Percentiles rank a stretch among this genome's conserved stretches.
Evolutionary conservation across 1,284 basidiomycete genomes (phyloP).

Genomic region (Fistulinella staudtii): DNA sequence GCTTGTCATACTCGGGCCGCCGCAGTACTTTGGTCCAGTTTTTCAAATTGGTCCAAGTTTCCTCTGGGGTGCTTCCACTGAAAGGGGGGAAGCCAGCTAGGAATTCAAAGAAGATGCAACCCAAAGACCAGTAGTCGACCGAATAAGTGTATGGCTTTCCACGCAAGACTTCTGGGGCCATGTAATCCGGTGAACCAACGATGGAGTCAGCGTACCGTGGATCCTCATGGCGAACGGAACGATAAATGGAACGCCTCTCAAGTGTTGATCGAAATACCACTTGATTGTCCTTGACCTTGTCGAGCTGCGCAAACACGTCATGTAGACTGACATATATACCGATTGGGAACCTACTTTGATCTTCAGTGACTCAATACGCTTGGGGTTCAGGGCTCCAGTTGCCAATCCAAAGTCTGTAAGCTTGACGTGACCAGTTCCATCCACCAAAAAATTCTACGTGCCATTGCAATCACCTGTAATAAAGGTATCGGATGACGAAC

Average conservation of each 20-base stretch:
- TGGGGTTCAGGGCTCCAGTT: conserved; percentile 93
- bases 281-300: conserved; percentile 94
- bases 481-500: conserved; percentile 38
- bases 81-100: conserved; percentile 98
- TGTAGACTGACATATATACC: background rate
- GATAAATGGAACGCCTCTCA: conserved; percentile 93
- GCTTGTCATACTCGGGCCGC: conserved; percentile 92
- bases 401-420: conserved; percentile 98
- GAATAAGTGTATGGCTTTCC: conserved; percentile 94
- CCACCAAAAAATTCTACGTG: conserved; percentile 91
- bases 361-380: conserved; percentile 91
- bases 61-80: conserved; percentile 92
- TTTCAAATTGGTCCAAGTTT: conserved; percentile 99
- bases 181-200: conserved; percentile 97
- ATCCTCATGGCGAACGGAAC: conserved; percentile 87
- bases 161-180: conserved; percentile 91
- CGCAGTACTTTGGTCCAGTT: conserved; percentile 94
- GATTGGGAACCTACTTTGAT: conserved; percentile 60
- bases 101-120: conserved; percentile 98
- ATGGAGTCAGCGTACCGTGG: conserved; percentile 96
- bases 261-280: conserved; percentile 90
- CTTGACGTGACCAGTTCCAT: conserved; percentile 95
- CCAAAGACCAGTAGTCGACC: conserved; percentile 98
- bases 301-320: conserved; percentile 54
- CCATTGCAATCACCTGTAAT: background rate